These are phyloP conservation scores for Margaritispora aquatica DNA, from an alignment of 495 filamentous ascomycete genomes.

Conservation along the genomic window DNA sequence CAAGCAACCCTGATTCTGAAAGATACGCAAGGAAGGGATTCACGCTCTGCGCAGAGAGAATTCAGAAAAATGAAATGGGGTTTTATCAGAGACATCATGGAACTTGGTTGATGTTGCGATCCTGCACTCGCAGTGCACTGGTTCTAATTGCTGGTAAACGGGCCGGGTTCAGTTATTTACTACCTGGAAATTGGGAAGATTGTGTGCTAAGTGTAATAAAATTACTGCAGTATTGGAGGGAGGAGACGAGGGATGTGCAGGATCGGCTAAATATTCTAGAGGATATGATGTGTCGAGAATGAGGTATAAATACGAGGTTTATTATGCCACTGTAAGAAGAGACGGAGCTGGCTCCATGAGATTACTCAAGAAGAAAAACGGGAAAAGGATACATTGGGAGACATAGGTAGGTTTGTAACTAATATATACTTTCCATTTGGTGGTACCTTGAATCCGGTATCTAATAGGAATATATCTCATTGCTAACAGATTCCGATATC, in stretches of 20 bases:
- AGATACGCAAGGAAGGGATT: conserved; percentile 9
- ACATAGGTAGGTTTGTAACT: too few species aligned
- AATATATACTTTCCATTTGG: too few species aligned
- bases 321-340: too few species aligned
- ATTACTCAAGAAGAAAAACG: too few species aligned
- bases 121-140: conserved; percentile 16
- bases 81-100: conserved; percentile 38
- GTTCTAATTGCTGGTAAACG: conserved; percentile 6
- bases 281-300: too few species aligned
- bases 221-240: conserved; percentile 9
- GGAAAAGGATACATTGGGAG: too few species aligned
- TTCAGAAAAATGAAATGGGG: conserved; percentile 29
- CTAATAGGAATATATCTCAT: too few species aligned
- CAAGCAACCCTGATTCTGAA: not conserved
- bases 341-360: too few species aligned
- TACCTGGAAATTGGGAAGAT: conserved; percentile 1
- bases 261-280: conserved; percentile 3
- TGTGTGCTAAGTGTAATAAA: not conserved
- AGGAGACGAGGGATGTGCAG: not conserved
- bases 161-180: not conserved
- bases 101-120: conserved; percentile 37
- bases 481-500: too few species aligned
- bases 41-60: conserved; percentile 24
- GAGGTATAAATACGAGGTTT: too few species aligned
- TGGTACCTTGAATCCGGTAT: too few species aligned